phyloP scores from a whole-genome alignment of 2,329 filamentous ascomycete genomes.

The Lachnellula cervina region DNA sequence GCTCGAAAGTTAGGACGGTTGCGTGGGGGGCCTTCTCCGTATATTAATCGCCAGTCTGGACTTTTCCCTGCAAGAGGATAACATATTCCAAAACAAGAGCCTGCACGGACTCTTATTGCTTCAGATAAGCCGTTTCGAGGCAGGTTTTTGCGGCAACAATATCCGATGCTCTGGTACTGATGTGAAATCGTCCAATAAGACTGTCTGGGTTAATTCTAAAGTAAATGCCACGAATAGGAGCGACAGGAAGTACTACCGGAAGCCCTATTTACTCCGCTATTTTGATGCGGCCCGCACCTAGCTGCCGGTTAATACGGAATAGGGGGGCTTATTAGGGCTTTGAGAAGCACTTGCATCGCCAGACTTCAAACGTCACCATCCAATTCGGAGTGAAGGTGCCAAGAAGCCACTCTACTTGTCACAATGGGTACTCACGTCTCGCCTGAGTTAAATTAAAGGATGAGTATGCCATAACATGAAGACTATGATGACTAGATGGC shows the following conservation, averaged over 20 bases:
- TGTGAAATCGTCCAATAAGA: neutral
- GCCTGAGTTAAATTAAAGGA: neutral
- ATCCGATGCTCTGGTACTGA: neutral
- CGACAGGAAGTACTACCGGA: conserved; percentile 1
- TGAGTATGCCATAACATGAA: neutral
- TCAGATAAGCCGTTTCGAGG: neutral
- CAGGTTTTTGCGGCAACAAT: neutral
- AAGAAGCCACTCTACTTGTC: conserved; percentile 1
- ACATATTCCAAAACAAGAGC: neutral
- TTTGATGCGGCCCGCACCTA: conserved; percentile 2
- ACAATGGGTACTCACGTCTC: neutral
- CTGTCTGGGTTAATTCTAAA: neutral
- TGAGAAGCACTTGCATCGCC: neutral
- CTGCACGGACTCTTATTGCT: neutral
- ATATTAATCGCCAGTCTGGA: neutral
- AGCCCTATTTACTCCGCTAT: neutral
- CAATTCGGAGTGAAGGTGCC: neutral
- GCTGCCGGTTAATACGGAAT: neutral
- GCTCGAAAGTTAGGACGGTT: conserved; percentile 2
- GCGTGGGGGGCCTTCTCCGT: neutral
- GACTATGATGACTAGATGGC: neutral
- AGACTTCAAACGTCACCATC: neutral
- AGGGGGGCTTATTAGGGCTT: too few species aligned
- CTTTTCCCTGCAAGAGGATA: neutral
- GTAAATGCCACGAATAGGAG: neutral